These are phyloP conservation scores for Boletellus sp. DNA, from an alignment of 768 basidiomycete species.

Conservation along the genomic window DNA sequence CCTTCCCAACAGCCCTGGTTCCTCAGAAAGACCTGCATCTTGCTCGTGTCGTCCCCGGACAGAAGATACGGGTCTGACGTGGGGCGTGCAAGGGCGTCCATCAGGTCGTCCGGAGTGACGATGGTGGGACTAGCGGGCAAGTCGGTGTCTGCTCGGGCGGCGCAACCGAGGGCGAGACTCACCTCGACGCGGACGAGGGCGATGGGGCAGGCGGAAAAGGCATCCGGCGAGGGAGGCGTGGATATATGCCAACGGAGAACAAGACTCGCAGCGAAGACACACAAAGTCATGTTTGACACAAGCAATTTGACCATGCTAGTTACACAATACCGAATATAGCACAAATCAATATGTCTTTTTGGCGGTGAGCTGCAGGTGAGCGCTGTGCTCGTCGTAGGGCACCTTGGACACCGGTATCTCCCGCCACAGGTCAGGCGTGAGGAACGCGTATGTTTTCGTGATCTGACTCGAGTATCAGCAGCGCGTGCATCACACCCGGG, in stretches of 20 bases:
- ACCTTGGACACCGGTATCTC: conserved; percentile 87
- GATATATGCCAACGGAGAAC: conserved; percentile 2
- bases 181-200: conserved; percentile 27
- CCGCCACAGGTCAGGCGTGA: conserved; percentile 97
- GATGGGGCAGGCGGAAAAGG: conserved; percentile 9
- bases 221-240: not conserved
- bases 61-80: not conserved
- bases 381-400: conserved; percentile 94
- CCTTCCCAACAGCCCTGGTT: conserved; percentile 10
- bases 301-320: not conserved
- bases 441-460: conserved; percentile 97
- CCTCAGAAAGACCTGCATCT: conserved; percentile 14
- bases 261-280: not conserved
- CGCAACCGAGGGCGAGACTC: not conserved
- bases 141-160: too few relatives aligned
- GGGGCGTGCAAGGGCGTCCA: not conserved
- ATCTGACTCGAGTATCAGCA: conserved; percentile 48
- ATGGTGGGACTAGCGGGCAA: conserved; percentile 3
- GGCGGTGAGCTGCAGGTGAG: conserved; percentile 81
- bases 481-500: not conserved
- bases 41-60: conserved; percentile 14
- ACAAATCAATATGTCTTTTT: conserved; percentile 63
- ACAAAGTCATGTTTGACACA: not conserved
- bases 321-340: not conserved
- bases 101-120: not conserved